These are phyloP conservation scores for Amaranthus cruentus DNA, from an alignment of 148 eudicot species.

Conservation along the genomic window DNA sequence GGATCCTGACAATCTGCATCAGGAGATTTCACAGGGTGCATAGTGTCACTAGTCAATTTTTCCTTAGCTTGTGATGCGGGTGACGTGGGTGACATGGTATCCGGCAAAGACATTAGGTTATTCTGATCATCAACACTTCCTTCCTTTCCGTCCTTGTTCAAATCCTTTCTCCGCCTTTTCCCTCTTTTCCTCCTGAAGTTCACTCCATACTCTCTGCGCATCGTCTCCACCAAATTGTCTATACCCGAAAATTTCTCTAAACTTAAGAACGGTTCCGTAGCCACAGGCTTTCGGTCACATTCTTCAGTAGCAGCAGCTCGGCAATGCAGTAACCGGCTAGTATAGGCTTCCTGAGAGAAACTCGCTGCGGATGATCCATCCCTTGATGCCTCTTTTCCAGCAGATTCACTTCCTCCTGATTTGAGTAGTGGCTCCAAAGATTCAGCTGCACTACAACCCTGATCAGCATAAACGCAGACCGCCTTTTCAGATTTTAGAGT, in stretches of 20 bases:
- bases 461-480: conserved; percentile 28
- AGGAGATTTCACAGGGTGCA: conserved; percentile 19
- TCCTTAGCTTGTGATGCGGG: conserved; percentile 19
- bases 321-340: conserved; percentile 32
- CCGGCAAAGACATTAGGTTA: too few relatives aligned
- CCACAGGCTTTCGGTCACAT: conserved; percentile 26
- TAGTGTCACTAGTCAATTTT: conserved; percentile 26
- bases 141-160: conserved; percentile 41
- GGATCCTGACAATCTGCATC: background rate
- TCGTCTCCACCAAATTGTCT: too few relatives aligned
- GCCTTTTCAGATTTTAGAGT: conserved; percentile 47
- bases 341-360: conserved; percentile 52
- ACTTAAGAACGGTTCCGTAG: conserved; percentile 25
- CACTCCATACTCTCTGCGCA: conserved; percentile 9
- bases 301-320: conserved; percentile 26
- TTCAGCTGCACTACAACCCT: conserved; percentile 37
- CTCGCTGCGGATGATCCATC: conserved; percentile 75
- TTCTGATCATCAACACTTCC: background rate
- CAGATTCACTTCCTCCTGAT: too few relatives aligned
- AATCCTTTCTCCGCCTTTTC: conserved; percentile 39
- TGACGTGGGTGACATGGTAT: too few relatives aligned
- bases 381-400: conserved; percentile 48
- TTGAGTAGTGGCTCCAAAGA: conserved; percentile 21
- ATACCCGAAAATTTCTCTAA: conserved; percentile 35
- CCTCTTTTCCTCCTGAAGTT: conserved; percentile 56